Conservation (phyloP, 2,329 filamentous ascomycete genomes). For the Emergomyces africanus region DNA sequence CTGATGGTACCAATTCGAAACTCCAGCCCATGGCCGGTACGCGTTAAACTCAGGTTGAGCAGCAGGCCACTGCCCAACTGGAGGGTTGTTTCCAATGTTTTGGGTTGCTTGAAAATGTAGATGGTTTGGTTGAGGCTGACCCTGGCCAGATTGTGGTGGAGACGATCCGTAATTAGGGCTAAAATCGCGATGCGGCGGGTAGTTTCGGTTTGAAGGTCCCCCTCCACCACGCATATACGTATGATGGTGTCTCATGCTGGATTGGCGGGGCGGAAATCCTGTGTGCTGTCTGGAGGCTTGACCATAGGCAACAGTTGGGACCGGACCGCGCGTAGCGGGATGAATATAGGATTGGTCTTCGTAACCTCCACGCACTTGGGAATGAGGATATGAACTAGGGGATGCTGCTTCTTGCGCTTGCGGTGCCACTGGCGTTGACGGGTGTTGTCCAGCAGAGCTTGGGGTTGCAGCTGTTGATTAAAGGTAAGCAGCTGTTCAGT, state of each 20-base stretch:
- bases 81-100: neutral
- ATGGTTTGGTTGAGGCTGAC: neutral
- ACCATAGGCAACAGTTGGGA: neutral
- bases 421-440: neutral
- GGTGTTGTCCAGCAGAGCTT: neutral
- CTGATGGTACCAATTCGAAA: constrained; percentile 1
- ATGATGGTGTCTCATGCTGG: neutral
- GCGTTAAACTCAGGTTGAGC: neutral
- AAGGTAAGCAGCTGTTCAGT: neutral
- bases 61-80: neutral
- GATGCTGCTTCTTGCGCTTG: neutral
- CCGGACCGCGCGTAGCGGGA: neutral
- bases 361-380: neutral
- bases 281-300: neutral
- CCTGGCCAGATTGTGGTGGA: neutral
- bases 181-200: neutral
- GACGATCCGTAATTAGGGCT: neutral
- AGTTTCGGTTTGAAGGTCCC: neutral
- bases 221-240: neutral
- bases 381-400: neutral
- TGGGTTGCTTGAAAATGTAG: neutral
- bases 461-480: neutral
- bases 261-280: neutral
- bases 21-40: neutral
- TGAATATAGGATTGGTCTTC: neutral